Evolutionary conservation across 148 eudicot genomes (phyloP), one percentile per base, ranked within the genome.

Genomic region (Rhododendron ovatum): DNA sequence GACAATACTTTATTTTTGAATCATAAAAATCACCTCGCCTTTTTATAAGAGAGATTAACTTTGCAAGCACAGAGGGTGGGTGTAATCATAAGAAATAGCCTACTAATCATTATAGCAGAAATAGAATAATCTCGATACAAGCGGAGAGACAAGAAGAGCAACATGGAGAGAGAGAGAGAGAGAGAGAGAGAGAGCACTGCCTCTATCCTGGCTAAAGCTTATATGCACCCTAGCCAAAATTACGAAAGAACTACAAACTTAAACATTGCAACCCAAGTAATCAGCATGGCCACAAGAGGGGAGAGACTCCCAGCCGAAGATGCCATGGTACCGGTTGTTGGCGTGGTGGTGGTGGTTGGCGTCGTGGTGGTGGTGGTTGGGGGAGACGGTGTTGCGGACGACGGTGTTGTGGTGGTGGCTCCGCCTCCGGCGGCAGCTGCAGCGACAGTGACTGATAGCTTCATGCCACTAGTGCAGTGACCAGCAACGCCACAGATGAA

Each of bases 391-490:
- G 91, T 5, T 55, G 50, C 41, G 81, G 53, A 12, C 1, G 88
- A 8, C 1, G 91, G 82, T 0, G 83, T 2, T 5, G 91, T 71
- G 47, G 89, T 48, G 71, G 89, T 78, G 24, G 85, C 76, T 4
- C 80, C 83, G 5, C 85, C 78, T 2, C 83, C 37, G 15, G 3
- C 89, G 0, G 83, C 37, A 13, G 41, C 76, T 1, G 85, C 90
- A 15, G 87, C 55, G 2, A 93, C 98, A n/a, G 92, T 88, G 84
- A 95, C 90, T 3, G 97, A 85, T 0, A 96, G 87, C 87, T 95
- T 96, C 98, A 95, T 95, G 81, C 99, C 99, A 48, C 92, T 85
- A 78, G 85, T 81, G 80, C 99, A 96, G 55, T 96, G 99, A 18
- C 99, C 97, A 17, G 87, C 35, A 18, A 86, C 82, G 0, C 93